phyloP scores from a whole-genome alignment of 257 asterid species.

The Penstemon barbatus region DNA sequence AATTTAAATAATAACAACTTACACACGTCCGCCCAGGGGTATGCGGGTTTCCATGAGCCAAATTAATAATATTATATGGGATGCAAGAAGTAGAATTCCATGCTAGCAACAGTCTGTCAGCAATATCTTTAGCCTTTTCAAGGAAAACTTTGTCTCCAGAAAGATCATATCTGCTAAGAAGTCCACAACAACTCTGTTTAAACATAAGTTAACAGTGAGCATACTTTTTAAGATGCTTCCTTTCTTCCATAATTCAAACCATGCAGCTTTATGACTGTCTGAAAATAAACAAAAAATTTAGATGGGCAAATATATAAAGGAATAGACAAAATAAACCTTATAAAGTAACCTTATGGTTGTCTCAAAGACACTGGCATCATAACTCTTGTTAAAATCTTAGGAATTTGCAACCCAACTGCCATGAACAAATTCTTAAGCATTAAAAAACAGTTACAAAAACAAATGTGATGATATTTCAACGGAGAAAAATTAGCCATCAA shows the following conservation, averaged over 20 bases:
- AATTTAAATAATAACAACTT: slow-evolving; percentile 27
- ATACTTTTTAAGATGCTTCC: no score
- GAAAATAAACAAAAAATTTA: background rate
- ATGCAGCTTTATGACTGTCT: no score
- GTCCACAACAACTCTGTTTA: no score
- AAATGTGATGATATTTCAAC: background rate
- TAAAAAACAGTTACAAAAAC: slow-evolving; percentile 14
- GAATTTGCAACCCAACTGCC: slow-evolving; percentile 94
- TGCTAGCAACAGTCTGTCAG: slow-evolving; percentile 90
- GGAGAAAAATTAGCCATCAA: no score
- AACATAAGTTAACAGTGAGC: no score
- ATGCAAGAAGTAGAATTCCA: slow-evolving; percentile 91
- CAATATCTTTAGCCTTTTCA: slow-evolving; percentile 15
- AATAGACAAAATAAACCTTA: slow-evolving; percentile 61
- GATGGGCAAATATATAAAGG: slow-evolving; percentile 29
- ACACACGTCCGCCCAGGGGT: slow-evolving; percentile 99
- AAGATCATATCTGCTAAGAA: no score
- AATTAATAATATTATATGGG: slow-evolving; percentile 81
- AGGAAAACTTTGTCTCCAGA: no score
- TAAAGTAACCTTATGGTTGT: slow-evolving; percentile 99
- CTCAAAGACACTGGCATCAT: slow-evolving; percentile 97
- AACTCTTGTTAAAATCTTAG: slow-evolving; percentile 87
- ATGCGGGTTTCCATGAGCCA: slow-evolving; percentile 83
- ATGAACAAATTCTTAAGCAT: slow-evolving; percentile 33
- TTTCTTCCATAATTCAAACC: no score